Evolutionary conservation across 2,329 filamentous ascomycete genomes (phyloP), one percentile per base, ranked within the genome.

Genomic region (Ophiostoma perfectum): DNA sequence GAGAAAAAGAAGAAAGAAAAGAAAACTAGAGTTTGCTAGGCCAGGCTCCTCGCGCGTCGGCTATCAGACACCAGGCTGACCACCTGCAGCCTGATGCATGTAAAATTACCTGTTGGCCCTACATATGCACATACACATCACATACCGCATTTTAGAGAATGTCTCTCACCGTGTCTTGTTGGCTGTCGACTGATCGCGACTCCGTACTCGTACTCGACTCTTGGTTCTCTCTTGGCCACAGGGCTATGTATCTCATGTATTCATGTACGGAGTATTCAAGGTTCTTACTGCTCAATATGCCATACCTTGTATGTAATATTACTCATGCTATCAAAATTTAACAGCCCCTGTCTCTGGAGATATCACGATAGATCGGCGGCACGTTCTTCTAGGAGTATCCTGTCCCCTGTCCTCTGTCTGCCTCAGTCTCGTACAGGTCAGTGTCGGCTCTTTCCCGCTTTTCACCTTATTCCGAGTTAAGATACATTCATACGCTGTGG

Each of bases 301-400:
- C 49, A 27, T 55, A 18, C 47, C 47, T 55, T 55, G 8, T 14
- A 55, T 18, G 7, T n/a, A 41, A 39, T 42, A n/a, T 42, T 66
- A 18, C n/a, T 49, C 41, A 41, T 66, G 36, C 36, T 52, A 41
- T 66, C 27, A 38, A 62, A 60, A 38, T 39, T 39, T 47, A 27
- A 63, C 60, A 63, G 2, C 60, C 60, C 60, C 60, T 63, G 38
- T 41, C 60, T 41, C 14, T 66, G 63, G 27, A 27, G 27, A 16
- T 44, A 68, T 58, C 66, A 65, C 64, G 66, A 67, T 65, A 67
- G 66, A 67, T 67, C 66, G 66, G 62, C 66, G 60, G 60, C 62
- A 65, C 66, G 47, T 65, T 67, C n/a, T 27, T 1, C 49, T 55
- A n/a, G 18, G 49, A 18, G 49, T 18, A 55, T 49, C 6, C 45